Evolutionary conservation across 345 rosid genomes (phyloP).

Genomic region (Tarenaya hassleriana): DNA sequence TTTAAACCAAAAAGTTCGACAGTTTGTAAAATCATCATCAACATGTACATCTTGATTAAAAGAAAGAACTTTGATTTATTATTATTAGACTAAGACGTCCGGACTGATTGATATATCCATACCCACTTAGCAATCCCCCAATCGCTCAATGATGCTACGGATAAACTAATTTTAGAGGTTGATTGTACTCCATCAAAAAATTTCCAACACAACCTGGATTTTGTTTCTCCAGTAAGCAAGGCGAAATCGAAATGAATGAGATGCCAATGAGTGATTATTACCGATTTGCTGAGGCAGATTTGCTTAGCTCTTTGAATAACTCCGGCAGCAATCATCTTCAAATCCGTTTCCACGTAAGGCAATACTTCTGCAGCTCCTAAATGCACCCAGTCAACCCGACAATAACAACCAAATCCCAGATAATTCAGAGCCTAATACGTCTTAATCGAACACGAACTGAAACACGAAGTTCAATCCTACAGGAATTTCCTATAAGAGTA

Average conservation of each 20-base stretch:
- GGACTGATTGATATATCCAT: too few relatives aligned
- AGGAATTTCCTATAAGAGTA: too few relatives aligned
- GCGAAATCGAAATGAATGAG: background rate
- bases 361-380: slow-evolving; percentile 55
- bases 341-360: slow-evolving; percentile 51
- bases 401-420: background rate
- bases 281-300: slow-evolving; percentile 43
- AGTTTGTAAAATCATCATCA: too few relatives aligned
- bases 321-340: slow-evolving; percentile 50
- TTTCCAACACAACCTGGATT: background rate
- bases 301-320: slow-evolving; percentile 51
- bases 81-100: too few relatives aligned
- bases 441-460: too few relatives aligned
- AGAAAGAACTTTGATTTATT: too few relatives aligned
- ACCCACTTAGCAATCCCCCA: too few relatives aligned
- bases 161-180: background rate
- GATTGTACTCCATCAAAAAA: background rate
- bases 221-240: background rate
- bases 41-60: too few relatives aligned
- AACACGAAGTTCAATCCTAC: too few relatives aligned
- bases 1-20: too few relatives aligned
- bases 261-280: slow-evolving; percentile 10
- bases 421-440: too few relatives aligned
- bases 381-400: background rate
- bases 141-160: background rate